These are phyloP conservation scores for Acanthamoeba culbertsoni DNA, from an alignment of 208 protist genomes.

Conservation along the genomic window DNA sequence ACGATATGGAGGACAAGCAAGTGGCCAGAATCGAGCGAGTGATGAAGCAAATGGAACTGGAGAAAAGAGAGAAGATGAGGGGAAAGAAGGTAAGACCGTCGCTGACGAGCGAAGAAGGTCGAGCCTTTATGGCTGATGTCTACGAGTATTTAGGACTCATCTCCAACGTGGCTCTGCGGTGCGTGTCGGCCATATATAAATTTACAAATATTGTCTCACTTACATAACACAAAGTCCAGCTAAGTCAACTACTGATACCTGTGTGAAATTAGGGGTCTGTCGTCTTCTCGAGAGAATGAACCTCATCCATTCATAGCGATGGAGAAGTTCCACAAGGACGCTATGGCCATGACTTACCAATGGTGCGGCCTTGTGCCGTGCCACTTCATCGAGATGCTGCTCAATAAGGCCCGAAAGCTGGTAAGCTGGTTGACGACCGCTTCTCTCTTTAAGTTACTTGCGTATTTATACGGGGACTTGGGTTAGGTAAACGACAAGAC, in stretches of 20 bases:
- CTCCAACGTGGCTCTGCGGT: background rate
- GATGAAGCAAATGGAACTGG: background rate
- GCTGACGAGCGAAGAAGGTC: background rate
- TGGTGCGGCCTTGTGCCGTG: background rate
- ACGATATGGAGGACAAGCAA: background rate
- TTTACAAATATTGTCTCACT: background rate
- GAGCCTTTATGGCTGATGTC: background rate
- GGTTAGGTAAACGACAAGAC: background rate
- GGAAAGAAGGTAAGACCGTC: background rate
- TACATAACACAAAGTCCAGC: background rate
- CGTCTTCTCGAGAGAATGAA: background rate
- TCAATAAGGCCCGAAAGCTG: background rate
- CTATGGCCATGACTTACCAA: background rate
- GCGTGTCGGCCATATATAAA: background rate
- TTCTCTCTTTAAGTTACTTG: background rate
- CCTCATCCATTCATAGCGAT: background rate
- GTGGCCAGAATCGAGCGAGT: background rate
- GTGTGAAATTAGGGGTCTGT: background rate
- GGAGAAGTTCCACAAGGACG: background rate
- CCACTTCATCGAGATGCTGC: background rate
- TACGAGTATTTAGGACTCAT: constrained; percentile 2
- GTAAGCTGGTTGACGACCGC: background rate
- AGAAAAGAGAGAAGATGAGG: background rate
- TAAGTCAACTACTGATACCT: background rate
- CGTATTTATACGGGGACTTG: background rate